Percentiles rank a stretch among this genome's conserved stretches.
Conservation (phyloP, 2,329 filamentous ascomycete species). For the Colletotrichum liaoningense region DNA sequence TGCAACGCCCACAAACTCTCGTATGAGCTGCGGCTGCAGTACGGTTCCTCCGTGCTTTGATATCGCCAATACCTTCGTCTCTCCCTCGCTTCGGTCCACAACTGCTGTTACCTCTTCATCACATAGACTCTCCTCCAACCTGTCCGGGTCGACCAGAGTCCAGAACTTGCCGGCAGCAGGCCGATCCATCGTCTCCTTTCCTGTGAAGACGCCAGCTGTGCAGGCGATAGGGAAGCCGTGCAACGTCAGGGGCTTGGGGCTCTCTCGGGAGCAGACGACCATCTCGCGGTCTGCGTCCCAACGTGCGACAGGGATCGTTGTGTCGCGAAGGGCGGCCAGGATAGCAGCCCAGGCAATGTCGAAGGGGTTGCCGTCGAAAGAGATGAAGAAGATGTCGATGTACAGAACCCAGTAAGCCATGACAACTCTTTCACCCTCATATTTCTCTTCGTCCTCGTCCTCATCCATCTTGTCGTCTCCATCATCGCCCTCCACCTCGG, state of each 20-base stretch:
- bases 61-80: constrained; percentile 73
- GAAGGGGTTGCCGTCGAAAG: constrained; percentile 90
- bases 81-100: constrained; percentile 70
- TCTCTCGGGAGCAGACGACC: constrained; percentile 76
- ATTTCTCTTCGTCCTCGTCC: constrained; percentile 45
- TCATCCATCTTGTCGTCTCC: constrained; percentile 48
- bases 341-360: constrained; percentile 91
- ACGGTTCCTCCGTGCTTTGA: constrained; percentile 86
- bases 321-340: constrained; percentile 82
- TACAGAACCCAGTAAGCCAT: constrained; percentile 96
- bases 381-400: constrained; percentile 94
- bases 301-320: constrained; percentile 79
- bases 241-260: constrained; percentile 68
- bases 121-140: constrained; percentile 88
- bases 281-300: constrained; percentile 87
- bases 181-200: constrained; percentile 63
- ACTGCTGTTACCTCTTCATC: constrained; percentile 86
- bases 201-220: constrained; percentile 83
- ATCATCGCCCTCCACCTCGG: constrained; percentile 56
- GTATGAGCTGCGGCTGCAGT: constrained; percentile 73
- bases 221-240: constrained; percentile 78
- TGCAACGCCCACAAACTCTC: constrained; percentile 68
- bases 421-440: constrained; percentile 53
- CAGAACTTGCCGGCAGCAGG: constrained; percentile 67
- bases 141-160: constrained; percentile 89